Evolutionary conservation across 2,329 filamentous ascomycete genomes (phyloP), one percentile per base, ranked within the genome.

Genomic region (Ophiostoma piceae): DNA sequence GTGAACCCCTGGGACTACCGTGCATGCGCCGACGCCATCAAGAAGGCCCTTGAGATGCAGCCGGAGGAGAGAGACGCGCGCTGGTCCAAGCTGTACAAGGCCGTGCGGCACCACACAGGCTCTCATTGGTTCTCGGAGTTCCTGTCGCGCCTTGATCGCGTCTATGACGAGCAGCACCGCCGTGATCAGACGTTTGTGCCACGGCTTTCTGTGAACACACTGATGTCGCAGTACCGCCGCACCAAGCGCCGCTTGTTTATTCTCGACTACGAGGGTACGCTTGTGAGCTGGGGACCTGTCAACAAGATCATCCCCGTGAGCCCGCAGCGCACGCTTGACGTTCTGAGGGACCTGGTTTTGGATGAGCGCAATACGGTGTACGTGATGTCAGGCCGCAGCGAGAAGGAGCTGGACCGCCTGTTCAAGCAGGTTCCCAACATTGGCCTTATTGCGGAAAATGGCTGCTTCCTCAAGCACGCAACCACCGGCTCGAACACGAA

Each of bases 1-100:
- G 90, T 98, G 75, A 98, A 98, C 77, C 94, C 94, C 0, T 98
- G 94, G 94, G 92, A 97, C 77, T 97, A 97, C 78, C 87, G 90
- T 47, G 88, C 92, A 77, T 96, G 92, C 75, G 92, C 93, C 67
- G 88, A 95, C 41, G 92, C 93, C 11, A 94, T 98, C 79, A 89
- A 91, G 78, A 84, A 85, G 68, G 93, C 94, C 0, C 82, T 98
- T 22, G 91, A 94, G 74, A 96, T 97, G 89, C 82, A 80, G 2
- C 84, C 87, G 1, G 85, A 87, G 2, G 92, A 97, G 77, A 94
- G 92, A 79, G 83, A 87, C 71, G 78, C 81, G 16, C 87, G 93
- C 14, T 98, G 94, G 90, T 83, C 83, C 35, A 88, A 88, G 71
- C 82, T 98, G 62, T 87, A 92, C 76, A 80, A 87, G 66, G 86